Conservation (phyloP, 805 yeast species). For the Metschnikowia gelsemii region DNA sequence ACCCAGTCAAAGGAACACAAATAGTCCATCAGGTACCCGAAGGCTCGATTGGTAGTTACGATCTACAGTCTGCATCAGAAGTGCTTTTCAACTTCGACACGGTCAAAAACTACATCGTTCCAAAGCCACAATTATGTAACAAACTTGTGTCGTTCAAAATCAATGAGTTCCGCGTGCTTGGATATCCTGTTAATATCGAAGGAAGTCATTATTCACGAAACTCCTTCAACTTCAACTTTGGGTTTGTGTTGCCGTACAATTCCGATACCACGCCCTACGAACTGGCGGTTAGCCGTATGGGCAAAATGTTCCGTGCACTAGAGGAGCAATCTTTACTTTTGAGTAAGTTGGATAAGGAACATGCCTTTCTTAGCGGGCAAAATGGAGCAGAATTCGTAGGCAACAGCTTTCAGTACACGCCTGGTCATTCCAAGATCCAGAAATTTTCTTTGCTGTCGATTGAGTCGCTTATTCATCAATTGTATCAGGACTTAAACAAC, state of each 20-base stretch:
- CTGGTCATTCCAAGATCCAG: conserved; percentile 37
- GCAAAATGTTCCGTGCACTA: conserved; percentile 81
- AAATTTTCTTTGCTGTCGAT: conserved; percentile 45
- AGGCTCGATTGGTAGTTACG: conserved; percentile 48
- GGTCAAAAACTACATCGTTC: conserved; percentile 87
- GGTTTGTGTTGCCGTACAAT: conserved; percentile 83
- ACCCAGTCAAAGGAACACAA: conserved; percentile 94
- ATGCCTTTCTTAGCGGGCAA: conserved; percentile 35
- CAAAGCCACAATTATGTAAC: conserved; percentile 89
- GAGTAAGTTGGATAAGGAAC: conserved; percentile 49
- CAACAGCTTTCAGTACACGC: conserved; percentile 23
- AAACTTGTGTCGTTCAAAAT: conserved; percentile 71
- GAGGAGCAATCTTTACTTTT: conserved; percentile 85
- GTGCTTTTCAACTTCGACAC: conserved; percentile 72
- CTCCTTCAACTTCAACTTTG: conserved; percentile 88
- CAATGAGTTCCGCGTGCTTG: conserved; percentile 68
- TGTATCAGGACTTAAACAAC: conserved; percentile 91
- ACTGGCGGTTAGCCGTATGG: conserved; percentile 77
- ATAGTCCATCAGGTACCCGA: conserved; percentile 89
- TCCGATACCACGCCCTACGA: conserved; percentile 85
- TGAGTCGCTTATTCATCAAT: conserved; percentile 78
- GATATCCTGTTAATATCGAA: conserved; percentile 84
- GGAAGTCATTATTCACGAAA: conserved; percentile 81
- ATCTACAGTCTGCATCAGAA: conserved; percentile 8
- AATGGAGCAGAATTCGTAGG: conserved; percentile 9